Base-by-base conservation (phyloP, 495 filamentous ascomycete species). In the Penicillium coprophilum region DNA sequence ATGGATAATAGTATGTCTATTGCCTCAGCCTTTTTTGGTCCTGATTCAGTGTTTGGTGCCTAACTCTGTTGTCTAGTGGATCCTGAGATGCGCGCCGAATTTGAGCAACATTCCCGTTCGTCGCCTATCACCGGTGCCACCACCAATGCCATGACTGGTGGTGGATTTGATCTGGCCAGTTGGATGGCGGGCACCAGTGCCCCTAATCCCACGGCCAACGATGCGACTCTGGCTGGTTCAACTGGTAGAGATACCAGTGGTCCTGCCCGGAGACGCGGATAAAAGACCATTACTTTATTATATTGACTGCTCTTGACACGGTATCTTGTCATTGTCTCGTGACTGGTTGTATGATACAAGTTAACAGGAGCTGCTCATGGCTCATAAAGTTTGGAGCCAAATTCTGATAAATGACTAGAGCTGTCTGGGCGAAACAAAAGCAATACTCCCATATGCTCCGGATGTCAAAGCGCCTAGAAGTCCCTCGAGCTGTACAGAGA, bases 51-150 rank as follows among this genome's bases (percentile, higher is more conserved):
- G 12, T 53, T 32, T 8, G 6, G 28, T 27, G 27, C 11, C 38
- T 57, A 28, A 57, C 55, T 13, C 7, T 15, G 17, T 28, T 27
- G 5, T 21, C 12, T 21, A 97, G 92, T 98, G 93, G 94, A 97
- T 66, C 90, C 90, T 17, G 94, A 98, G 71, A 89, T 89, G 77
- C 84, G 85, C 55, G 89, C 87, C 61, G 95, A 98, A 73, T 95
- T 93, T 69, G 91, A 96, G 67, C 87, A 91, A 67, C 86, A 90
- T 54, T 91, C 92, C 61, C 91, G 91, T 68, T 81, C 85, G 46
- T 84, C 84, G 57, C 82, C 87, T 6, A 77, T 92, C 58, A 78
- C 79, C 12, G 71, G 72, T 31, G 69, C 74, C 27, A 63, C 69
- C 27, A 72, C 73, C 53, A 73, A 57, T 58, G 72, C 73, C 31